phyloP scores from a whole-genome alignment of 176 grass and related monocot genomes.

The maize (Zea mays) region Zm-B73-REFERENCE-NAM-5.0 NC_050097.1:50067501-50068000 shows the following conservation, averaged over 20 bases:
- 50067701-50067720: conserved; percentile 82
- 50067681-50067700: conserved; percentile 99
- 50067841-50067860: conserved; percentile 65
- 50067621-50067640: background rate
- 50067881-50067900: conserved; percentile 67
- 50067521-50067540: conserved; percentile 84
- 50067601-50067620: background rate
- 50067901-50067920: conserved; percentile 89
- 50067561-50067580: conserved; percentile 87
- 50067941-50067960: conserved; percentile 64
- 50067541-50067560: conserved; percentile 73
- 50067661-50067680: conserved; percentile 71
- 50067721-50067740: conserved; percentile 96
- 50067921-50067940: conserved; percentile 70
- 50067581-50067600: conserved; percentile 63
- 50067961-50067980: conserved; percentile 60
- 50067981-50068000: conserved; percentile 83
- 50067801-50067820: conserved; percentile 74
- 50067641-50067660: conserved; percentile 19
- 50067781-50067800: conserved; percentile 67
- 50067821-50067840: conserved; percentile 72
- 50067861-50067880: conserved; percentile 79
- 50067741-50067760: conserved; percentile 83
- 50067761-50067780: conserved; percentile 78
- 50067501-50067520: conserved; percentile 80